Conservation (phyloP, 2,329 filamentous ascomycete genomes). For the Acarospora socialis region DNA sequence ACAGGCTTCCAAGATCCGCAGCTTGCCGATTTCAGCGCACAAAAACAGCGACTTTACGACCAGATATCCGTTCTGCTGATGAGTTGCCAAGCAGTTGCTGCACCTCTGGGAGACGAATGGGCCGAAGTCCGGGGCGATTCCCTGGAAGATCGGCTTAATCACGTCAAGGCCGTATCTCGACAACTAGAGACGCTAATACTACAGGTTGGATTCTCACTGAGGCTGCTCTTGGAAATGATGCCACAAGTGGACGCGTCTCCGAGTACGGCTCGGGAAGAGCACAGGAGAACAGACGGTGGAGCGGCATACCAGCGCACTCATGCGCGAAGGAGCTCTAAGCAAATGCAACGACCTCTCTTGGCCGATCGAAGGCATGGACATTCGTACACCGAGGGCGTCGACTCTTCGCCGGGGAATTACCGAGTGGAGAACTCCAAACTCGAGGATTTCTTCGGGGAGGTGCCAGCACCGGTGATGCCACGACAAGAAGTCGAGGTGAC, state of each 20-base stretch:
- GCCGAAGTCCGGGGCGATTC: constrained; percentile 80
- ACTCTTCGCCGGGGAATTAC: constrained; percentile 20
- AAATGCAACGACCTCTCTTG: constrained; percentile 13
- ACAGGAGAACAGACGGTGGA: constrained; percentile 17
- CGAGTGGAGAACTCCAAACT: constrained; percentile 33
- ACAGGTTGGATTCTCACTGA: constrained; percentile 75
- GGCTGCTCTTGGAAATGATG: constrained; percentile 72
- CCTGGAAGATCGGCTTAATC: constrained; percentile 70
- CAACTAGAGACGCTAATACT: constrained; percentile 77
- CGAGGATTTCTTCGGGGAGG: constrained; percentile 38
- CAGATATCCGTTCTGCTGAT: constrained; percentile 79
- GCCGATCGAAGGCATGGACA: constrained; percentile 13
- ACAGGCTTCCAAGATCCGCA: constrained; percentile 72
- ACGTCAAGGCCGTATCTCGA: constrained; percentile 61
- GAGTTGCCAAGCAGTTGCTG: constrained; percentile 80
- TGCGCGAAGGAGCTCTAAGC: constrained; percentile 27
- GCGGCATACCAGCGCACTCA: constrained; percentile 41
- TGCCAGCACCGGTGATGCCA: constrained; percentile 32
- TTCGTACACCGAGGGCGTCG: constrained; percentile 15
- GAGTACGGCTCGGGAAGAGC: constrained; percentile 32
- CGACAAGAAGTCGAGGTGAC: constrained; percentile 52
- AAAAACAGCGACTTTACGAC: constrained; percentile 91
- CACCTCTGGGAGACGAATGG: constrained; percentile 90
- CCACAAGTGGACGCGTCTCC: constrained; percentile 39
- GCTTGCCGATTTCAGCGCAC: constrained; percentile 69